Conservation (phyloP, 129 eudicot genomes). For the Deinandra increscens region DNA sequence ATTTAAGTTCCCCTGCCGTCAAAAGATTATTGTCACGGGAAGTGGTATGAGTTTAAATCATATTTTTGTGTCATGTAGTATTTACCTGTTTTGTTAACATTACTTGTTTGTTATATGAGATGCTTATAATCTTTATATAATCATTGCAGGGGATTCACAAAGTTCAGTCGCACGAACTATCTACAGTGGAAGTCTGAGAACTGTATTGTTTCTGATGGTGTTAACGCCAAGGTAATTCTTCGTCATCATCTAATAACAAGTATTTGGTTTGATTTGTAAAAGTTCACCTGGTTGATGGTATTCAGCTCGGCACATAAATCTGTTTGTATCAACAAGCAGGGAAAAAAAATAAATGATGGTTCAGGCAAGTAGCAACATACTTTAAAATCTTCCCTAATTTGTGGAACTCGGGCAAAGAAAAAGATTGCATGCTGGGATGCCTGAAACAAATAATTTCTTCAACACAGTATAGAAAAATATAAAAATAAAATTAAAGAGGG, state of each 20-base stretch:
- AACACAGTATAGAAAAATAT: neutral
- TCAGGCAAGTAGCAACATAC: conserved; percentile 37
- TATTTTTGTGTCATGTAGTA: too few relatives aligned
- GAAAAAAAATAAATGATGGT: neutral
- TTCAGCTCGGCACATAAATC: too few relatives aligned
- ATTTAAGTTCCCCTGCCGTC: too few relatives aligned
- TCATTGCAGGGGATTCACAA: conserved; percentile 12
- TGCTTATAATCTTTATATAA: neutral
- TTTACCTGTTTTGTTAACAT: too few relatives aligned
- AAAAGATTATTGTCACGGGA: too few relatives aligned
- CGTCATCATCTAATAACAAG: too few relatives aligned
- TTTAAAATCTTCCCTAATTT: conserved; percentile 67
- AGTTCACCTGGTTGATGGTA: too few relatives aligned
- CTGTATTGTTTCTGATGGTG: conserved; percentile 14
- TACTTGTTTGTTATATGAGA: too few relatives aligned
- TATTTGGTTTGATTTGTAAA: too few relatives aligned
- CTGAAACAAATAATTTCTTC: conserved; percentile 48
- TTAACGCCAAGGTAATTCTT: conserved; percentile 13
- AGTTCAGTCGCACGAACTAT: conserved; percentile 12
- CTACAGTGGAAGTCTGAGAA: conserved; percentile 17
- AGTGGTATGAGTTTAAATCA: too few relatives aligned
- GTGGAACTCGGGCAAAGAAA: conserved; percentile 91
- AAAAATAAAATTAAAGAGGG: neutral
- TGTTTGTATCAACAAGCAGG: too few relatives aligned
- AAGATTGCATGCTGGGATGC: conserved; percentile 95